Conservation (phyloP, 345 rosid genomes). For the Pelargonium nanum region DNA sequence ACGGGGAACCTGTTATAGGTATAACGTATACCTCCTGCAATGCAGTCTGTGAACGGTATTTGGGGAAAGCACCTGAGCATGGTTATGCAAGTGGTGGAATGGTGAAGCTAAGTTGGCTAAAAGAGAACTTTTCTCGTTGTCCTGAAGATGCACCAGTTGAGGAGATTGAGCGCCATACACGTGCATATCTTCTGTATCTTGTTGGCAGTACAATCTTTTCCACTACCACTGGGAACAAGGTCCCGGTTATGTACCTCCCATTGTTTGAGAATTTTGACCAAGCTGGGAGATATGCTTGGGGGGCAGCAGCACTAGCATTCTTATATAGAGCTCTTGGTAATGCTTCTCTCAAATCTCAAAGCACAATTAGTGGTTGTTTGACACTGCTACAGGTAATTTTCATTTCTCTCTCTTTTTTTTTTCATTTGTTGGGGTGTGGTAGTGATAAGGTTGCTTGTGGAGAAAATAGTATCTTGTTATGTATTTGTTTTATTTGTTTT, state of each 20-base stretch:
- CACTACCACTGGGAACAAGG: constrained; percentile 92
- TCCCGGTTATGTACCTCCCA: constrained; percentile 96
- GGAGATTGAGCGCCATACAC: constrained; percentile 54
- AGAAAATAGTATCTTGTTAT: background rate
- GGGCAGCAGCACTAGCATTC: constrained; percentile 88
- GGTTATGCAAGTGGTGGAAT: constrained; percentile 93
- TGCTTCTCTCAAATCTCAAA: constrained; percentile 90
- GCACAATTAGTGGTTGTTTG: constrained; percentile 94
- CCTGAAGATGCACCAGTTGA: constrained; percentile 49
- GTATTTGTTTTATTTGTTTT: constrained; percentile 7
- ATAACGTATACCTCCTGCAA: constrained; percentile 71
- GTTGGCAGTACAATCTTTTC: constrained; percentile 93
- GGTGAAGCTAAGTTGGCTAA: constrained; percentile 97
- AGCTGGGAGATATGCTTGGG: constrained; percentile 85
- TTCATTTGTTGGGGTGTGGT: constrained; percentile 2
- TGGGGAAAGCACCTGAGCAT: constrained; percentile 60
- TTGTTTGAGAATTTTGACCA: constrained; percentile 70
- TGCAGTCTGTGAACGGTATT: constrained; percentile 50
- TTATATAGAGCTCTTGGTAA: constrained; percentile 94
- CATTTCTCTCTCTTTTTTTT: background rate
- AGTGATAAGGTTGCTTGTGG: background rate
- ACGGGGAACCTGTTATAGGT: constrained; percentile 89
- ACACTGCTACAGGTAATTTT: constrained; percentile 71
- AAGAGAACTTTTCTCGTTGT: constrained; percentile 70
- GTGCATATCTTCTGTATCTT: constrained; percentile 85